A percentile compares a stretch with the other conserved stretches of the same genome.
These are phyloP conservation scores for Populus euphratica DNA, from an alignment of 345 rosid species.

Conservation along the genomic window DNA sequence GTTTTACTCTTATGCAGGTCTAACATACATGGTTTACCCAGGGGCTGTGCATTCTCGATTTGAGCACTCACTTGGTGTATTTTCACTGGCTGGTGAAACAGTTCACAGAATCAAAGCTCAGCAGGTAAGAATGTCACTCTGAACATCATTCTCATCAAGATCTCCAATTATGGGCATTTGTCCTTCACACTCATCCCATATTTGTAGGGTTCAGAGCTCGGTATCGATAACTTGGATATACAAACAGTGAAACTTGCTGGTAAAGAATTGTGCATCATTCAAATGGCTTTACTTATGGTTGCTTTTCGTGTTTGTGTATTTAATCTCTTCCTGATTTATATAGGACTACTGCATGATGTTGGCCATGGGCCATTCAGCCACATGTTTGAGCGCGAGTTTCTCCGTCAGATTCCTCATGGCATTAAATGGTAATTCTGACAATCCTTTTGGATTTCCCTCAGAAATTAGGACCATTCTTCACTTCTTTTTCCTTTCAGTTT, in stretches of 20 bases:
- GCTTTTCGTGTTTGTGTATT: neutral
- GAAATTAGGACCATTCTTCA: neutral
- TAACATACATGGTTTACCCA: conserved; percentile 31
- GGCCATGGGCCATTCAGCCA: conserved; percentile 37
- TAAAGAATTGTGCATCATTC: conserved; percentile 1
- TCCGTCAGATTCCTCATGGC: conserved; percentile 17
- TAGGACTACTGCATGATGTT: conserved; percentile 32
- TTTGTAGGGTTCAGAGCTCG: conserved; percentile 21
- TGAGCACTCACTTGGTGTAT: conserved; percentile 35
- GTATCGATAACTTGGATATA: conserved; percentile 19
- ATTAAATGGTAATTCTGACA: conserved; percentile 16
- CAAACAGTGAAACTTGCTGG: conserved; percentile 33
- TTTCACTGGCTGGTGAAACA: conserved; percentile 26
- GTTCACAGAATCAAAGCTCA: conserved; percentile 17
- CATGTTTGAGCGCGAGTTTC: conserved; percentile 25
- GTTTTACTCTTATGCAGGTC: conserved; percentile 17
- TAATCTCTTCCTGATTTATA: neutral
- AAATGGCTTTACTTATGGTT: neutral
- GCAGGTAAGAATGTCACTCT: conserved; percentile 20
- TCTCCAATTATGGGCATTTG: neutral
- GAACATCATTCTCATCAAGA: neutral
- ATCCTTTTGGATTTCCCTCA: neutral
- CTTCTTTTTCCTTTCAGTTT: neutral
- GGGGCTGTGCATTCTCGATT: conserved; percentile 37
- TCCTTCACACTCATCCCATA: neutral